Evolutionary conservation across 495 filamentous ascomycete species (phyloP), one percentile per base, ranked within the genome.

Genomic region (Penicillium egyptiacum): DNA sequence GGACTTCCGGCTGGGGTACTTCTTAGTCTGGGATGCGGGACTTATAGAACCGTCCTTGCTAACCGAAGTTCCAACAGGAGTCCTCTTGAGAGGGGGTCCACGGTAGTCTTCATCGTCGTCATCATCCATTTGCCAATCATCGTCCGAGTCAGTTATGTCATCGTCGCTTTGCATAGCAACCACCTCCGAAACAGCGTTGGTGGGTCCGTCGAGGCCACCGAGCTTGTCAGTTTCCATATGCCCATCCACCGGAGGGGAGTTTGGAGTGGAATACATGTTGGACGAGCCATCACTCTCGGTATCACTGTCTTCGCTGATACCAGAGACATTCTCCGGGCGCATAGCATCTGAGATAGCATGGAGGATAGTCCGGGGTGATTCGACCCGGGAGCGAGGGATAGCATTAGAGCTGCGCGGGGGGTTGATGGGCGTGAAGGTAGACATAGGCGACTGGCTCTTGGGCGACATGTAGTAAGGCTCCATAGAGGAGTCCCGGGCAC

Each of bases 351-450:
- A 39, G 6, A 55, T 39, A 7, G 31, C 30, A 35, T n/a, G 39
- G n/a, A 65, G 52, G 11, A 66, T 39, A 1, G 41, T 20, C 14
- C 51, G 41, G 1, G 67, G 60, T 1, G 64, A 65, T 1, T 41
- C 39, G n/a, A 58, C 37, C 4, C 25, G 25, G 7, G 52, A 42
- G 12, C 37, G 52, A 37, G 56, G 44, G 0, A 28, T 57, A 57
- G 26, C 41, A 41, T 59, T 63, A 41, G 46, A 59, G 62, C 60
- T 69, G 50, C 73, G 65, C 39, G 72, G 62, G 10, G 53, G 55
- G 51, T 77, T 77, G 37, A 75, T 65, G 0, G 75, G 68, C 0
- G 69, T 73, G 51, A 73, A 77, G 8, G 45, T 48, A 8, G 53
- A 46, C 40, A 57, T 64, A 10, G 48, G 51, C 9, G 61, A 51